Conservation (phyloP, 441 rosid species). For the Syzygium malaccense region DNA sequence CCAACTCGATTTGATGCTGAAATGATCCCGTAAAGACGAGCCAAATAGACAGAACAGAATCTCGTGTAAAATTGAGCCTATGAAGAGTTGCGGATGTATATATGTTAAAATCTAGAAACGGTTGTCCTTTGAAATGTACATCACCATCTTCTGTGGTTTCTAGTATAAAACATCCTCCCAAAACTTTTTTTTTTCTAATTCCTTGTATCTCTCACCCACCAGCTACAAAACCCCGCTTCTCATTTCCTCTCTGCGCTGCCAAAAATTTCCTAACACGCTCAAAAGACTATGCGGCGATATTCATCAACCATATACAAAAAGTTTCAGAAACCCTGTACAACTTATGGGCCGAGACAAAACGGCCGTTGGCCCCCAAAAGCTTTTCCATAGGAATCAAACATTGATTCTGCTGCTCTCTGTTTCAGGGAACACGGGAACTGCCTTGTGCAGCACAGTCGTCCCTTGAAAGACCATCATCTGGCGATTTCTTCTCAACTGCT, state of each 20-base stretch:
- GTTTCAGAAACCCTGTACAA: background rate
- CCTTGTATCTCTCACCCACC: background rate
- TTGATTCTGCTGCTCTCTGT: slow-evolving; percentile 13
- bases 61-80: background rate
- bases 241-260: background rate
- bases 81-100: background rate
- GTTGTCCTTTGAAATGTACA: background rate
- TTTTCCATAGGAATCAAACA: background rate
- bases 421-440: slow-evolving; percentile 36
- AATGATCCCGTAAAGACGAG: background rate
- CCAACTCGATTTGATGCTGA: background rate
- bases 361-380: background rate
- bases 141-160: background rate
- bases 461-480: slow-evolving; percentile 83
- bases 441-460: slow-evolving; percentile 72
- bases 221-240: background rate
- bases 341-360: background rate
- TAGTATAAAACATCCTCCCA: background rate
- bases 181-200: background rate
- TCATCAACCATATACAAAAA: background rate
- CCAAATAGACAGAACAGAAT: background rate
- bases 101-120: background rate
- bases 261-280: background rate
- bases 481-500: slow-evolving; percentile 44
- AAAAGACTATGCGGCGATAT: background rate